Evolutionary conservation across 306 rosid species (phyloP), one percentile per base, ranked within the genome.

Genomic region (Cyamopsis tetragonoloba): DNA sequence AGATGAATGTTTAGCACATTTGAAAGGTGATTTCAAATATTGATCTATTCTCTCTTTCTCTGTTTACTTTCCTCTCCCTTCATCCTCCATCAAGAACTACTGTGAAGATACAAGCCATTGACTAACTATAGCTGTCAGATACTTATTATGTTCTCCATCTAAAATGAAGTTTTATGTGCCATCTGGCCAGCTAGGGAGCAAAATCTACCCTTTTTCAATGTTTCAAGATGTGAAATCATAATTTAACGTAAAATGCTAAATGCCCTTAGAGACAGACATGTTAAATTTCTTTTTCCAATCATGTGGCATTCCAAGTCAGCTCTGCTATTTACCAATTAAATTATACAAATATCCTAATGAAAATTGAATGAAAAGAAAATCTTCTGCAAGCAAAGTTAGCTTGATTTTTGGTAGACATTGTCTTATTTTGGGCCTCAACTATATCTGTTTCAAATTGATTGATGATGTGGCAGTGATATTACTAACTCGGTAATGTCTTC

Each of bases 1-100:
- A 42, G 84, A 93, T 74, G 53, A 84, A 13, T 93, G 96, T 79
- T 85, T 93, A 81, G 83, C 38, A 30, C 86, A 84, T 85, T 80
- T 93, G 71, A 86, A 88, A 88, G 98, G 98, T 93, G 55, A 67
- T 37, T 79, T 14, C 27, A 64, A 68, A 57, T 34, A 26, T 43
- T 18, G 34, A 9, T 41, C 67, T 20, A 48, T 7, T 62, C 27
- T 20, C 38, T 68, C 27, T 60, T 27, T 4, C 37, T 39, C 48
- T 6, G 41, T 46, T 35, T 23, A 11, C 24, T 6, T 24, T 14
- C 30, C 27, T 43, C 17, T 30, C 17, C 6, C 19, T 42, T 18
- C 61, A 19, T 3, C 32, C 38, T 19, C 38, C n/a, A 26, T 41
- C 28, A 38, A 23, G 28, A 32, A 55, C 18, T 54, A 43, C 17